phyloP scores from a whole-genome alignment of 2,329 filamentous ascomycete species.

The Aspergillus tanneri region DNA sequence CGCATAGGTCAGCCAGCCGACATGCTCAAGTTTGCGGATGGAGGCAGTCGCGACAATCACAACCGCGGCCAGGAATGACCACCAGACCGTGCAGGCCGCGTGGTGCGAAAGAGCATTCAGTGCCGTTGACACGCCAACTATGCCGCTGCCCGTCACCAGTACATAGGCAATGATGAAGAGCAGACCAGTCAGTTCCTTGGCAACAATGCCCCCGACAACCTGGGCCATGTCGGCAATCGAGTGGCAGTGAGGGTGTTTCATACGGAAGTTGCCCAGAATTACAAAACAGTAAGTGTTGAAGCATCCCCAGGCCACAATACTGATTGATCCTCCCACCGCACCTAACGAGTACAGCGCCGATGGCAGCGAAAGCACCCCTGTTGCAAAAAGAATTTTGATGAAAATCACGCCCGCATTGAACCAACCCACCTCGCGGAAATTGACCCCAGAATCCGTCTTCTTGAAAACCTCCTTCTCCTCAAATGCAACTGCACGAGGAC shows the following conservation, averaged over 20 bases:
- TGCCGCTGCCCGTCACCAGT: constrained; percentile 57
- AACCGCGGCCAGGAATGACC: constrained; percentile 54
- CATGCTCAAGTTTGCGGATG: constrained; percentile 59
- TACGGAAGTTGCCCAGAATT: constrained; percentile 54
- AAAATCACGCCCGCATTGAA: constrained; percentile 54
- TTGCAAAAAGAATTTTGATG: constrained; percentile 45
- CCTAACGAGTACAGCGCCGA: constrained; percentile 21
- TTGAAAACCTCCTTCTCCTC: constrained; percentile 59
- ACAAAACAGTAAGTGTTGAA: constrained; percentile 49
- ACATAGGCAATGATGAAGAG: constrained; percentile 60
- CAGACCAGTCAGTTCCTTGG: constrained; percentile 55
- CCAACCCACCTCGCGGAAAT: constrained; percentile 57
- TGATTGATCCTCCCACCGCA: constrained; percentile 18
- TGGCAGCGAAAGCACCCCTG: constrained; percentile 21
- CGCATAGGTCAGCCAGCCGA: constrained; percentile 62
- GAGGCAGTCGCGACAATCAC: constrained; percentile 51
- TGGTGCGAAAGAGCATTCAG: constrained; percentile 61
- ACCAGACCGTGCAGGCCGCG: constrained; percentile 60
- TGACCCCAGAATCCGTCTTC: constrained; percentile 47
- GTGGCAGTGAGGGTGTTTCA: constrained; percentile 53
- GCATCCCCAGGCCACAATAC: constrained; percentile 17
- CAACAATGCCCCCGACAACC: constrained; percentile 53
- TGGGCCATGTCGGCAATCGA: constrained; percentile 59
- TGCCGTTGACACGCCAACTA: constrained; percentile 59
- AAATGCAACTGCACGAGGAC: no score